Base-by-base conservation (phyloP, 176 grass and related monocot species). In the Phragmites australis region DNA sequence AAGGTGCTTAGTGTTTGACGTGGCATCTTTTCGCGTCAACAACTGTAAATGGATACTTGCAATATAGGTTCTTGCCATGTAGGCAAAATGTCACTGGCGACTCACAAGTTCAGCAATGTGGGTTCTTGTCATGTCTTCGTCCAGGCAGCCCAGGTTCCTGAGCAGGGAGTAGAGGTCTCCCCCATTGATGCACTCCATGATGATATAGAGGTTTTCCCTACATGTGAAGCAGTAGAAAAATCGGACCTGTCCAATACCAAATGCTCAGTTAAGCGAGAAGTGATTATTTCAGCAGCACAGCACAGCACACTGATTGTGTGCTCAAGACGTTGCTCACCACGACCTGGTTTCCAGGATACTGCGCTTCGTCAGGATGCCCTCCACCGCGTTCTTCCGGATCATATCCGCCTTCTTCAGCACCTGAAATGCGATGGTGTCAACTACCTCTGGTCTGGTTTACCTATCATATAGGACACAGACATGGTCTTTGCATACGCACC, bases 201-300 rank as follows among this genome's bases (percentile, higher is more conserved):
- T 90, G 46, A 99, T 86, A 81, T 99, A 99, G 46, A 99, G 90
- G 86, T 99, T 93, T 79, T 99, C 96, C 93, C 90, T 99, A 86
- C 92, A 99, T 27, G 92, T 99, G 75, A 99, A 99, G 78, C 92
- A 99, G 88, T 99, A 99, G 96, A 93, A 99, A 73, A 99, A 99
- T 11, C 96, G 80, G 29, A 95, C 93, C 90, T 97, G 88, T 80
- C 57, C 37, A 84, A 78, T 66, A 77, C 82, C 82, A 72, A 82
- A 90, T 74, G 68, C 23, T 15, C 85, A 56, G 78, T 82, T 58
- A 74, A 77, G 50, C 46, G 40, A 81, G 82, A 79, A 64, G 19
- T 53, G 46, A 22, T 9, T 3, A 21, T 18, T 17, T 52, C 49
- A 52, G 17, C 15, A 52, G 6, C 15, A 6, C 3, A 37, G n/a